phyloP scores from a whole-genome alignment of 164 flowering plant genomes.

The Vitis rupestris region DNA sequence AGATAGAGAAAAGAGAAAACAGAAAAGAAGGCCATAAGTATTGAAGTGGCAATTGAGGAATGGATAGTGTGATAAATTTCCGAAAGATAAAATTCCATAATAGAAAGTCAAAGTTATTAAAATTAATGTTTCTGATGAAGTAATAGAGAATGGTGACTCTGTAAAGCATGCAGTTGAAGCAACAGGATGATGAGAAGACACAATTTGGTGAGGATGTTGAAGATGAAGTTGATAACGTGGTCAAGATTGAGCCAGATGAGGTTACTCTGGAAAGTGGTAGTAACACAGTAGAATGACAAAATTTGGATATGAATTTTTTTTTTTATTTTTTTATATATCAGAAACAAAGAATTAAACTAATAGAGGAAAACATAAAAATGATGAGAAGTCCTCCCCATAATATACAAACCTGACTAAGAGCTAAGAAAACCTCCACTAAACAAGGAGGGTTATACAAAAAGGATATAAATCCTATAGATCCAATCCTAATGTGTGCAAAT shows the following conservation, averaged over 20 bases:
- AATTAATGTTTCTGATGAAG: slow-evolving; percentile 51
- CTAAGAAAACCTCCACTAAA: too few relatives aligned
- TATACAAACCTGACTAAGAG: too few relatives aligned
- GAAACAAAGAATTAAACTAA: too few relatives aligned
- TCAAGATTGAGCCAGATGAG: slow-evolving; percentile 51
- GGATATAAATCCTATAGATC: too few relatives aligned
- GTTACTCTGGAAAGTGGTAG: slow-evolving; percentile 40
- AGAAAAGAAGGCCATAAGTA: slow-evolving; percentile 53
- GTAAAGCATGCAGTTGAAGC: slow-evolving; percentile 56
- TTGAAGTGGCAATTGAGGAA: slow-evolving; percentile 82
- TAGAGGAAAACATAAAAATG: too few relatives aligned
- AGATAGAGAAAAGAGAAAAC: slow-evolving; percentile 42
- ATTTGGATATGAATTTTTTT: slow-evolving; percentile 61
- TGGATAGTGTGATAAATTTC: slow-evolving; percentile 81
- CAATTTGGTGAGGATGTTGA: slow-evolving; percentile 44
- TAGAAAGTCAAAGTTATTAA: slow-evolving; percentile 81
- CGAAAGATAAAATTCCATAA: slow-evolving; percentile 79
- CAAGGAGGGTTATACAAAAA: too few relatives aligned
- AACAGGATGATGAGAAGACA: slow-evolving; percentile 50
- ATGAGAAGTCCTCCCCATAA: too few relatives aligned
- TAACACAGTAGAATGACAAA: slow-evolving; percentile 39
- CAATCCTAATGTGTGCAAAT: too few relatives aligned
- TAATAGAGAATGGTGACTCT: slow-evolving; percentile 42
- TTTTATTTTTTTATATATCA: too few relatives aligned
- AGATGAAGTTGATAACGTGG: slow-evolving; percentile 42